These are phyloP conservation scores for Alternaria novae-zelandiae DNA, from an alignment of 2,329 filamentous ascomycete species.

Conservation along the genomic window DNA sequence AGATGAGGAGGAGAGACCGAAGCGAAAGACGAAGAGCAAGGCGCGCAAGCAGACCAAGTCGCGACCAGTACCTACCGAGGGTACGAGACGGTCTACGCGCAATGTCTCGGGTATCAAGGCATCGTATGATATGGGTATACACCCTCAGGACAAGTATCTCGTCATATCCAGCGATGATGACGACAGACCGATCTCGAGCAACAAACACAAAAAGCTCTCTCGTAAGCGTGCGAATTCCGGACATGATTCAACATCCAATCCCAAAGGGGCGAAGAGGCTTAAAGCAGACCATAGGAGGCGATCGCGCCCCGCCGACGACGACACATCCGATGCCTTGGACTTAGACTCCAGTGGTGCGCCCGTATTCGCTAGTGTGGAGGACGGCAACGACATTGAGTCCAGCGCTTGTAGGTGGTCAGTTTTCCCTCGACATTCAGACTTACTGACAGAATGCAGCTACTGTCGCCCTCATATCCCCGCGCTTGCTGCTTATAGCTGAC, in stretches of 20 bases:
- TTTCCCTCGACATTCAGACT: not conserved
- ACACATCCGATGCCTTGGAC: not conserved
- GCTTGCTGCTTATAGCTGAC: not conserved
- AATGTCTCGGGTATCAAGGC: slow-evolving; percentile 19
- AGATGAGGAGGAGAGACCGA: not conserved
- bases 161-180: slow-evolving; percentile 12
- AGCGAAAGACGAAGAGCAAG: slow-evolving; percentile 7
- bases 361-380: not conserved
- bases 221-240: not conserved
- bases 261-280: not conserved
- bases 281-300: not conserved
- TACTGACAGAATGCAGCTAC: slow-evolving; percentile 4
- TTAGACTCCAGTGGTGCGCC: not conserved
- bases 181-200: not conserved
- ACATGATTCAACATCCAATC: not conserved
- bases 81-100: slow-evolving; percentile 34
- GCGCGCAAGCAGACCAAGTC: slow-evolving; percentile 12
- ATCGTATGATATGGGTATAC: slow-evolving; percentile 34
- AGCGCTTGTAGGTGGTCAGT: not conserved
- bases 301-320: not conserved
- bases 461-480: not conserved
- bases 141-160: slow-evolving; percentile 38
- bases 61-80: not conserved
- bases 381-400: not conserved
- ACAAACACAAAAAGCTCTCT: not conserved